phyloP scores from a whole-genome alignment of 1,284 basidiomycete species.

The Inonotus hispidus region DNA sequence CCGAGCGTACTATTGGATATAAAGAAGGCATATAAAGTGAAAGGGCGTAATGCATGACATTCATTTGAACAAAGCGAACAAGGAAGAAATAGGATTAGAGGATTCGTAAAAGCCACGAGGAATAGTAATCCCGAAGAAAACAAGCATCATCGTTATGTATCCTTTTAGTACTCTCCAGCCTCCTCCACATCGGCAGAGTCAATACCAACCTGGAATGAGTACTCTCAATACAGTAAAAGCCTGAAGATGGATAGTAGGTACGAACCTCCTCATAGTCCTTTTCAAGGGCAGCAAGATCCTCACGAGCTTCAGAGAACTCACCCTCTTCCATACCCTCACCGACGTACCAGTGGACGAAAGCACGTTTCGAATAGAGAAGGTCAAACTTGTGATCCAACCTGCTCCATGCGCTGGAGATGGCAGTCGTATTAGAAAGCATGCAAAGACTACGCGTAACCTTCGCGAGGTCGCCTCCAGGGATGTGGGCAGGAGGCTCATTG shows the following conservation, averaged over 20 bases:
- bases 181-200: slow-evolving; percentile 86
- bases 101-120: slow-evolving; percentile 14
- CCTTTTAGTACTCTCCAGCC: slow-evolving; percentile 65
- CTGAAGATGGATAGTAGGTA: slow-evolving; percentile 31
- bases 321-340: slow-evolving; percentile 99
- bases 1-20: slow-evolving; percentile 2
- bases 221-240: slow-evolving; percentile 44
- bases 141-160: slow-evolving; percentile 7
- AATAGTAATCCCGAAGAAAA: slow-evolving; percentile 10
- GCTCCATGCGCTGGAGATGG: slow-evolving; percentile 86
- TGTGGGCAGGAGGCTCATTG: slow-evolving; percentile 88
- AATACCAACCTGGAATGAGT: slow-evolving; percentile 63
- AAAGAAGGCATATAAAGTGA: slow-evolving; percentile 17
- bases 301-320: slow-evolving; percentile 96
- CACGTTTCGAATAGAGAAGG: slow-evolving; percentile 89
- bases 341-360: slow-evolving; percentile 92
- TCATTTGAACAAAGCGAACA: slow-evolving; percentile 12
- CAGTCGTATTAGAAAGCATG: slow-evolving; percentile 87
- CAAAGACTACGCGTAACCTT: slow-evolving; percentile 92
- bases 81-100: slow-evolving; percentile 16
- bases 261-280: slow-evolving; percentile 94
- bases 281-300: slow-evolving; percentile 95
- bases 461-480: slow-evolving; percentile 93
- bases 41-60: slow-evolving; percentile 11
- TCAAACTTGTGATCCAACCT: slow-evolving; percentile 98